Evolutionary conservation across 2,329 filamentous ascomycete species (phyloP), one percentile per base, ranked within the genome.

Genomic region (Phyllosticta citribraziliensis): DNA sequence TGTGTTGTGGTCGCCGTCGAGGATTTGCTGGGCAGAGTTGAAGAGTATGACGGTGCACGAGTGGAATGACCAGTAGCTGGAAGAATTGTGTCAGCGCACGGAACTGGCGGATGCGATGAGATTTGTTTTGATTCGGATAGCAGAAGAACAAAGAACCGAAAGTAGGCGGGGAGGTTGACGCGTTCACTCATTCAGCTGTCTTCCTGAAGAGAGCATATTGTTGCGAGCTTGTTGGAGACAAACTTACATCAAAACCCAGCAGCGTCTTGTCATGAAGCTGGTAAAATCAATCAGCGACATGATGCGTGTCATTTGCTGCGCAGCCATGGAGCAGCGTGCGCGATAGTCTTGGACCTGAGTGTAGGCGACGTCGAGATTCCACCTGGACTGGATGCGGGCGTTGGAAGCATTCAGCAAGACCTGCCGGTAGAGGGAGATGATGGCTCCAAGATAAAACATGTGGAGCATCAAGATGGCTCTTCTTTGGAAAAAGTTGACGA

Each of bases 381-480:
- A 67, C 24, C 22, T 58, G 2, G 51, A 55, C 17, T 55, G 55
- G 2, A 67, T 52, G 6, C 65, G 65, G 22, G 67, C 68, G 57
- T 73, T 68, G 14, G 70, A 68, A 19, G 69, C 67, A 6, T 70
- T 71, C 24, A 74, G 66, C 2, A 75, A 64, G 17, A 72, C 55
- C 52, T 71, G 70, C 11, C 73, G 70, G 40, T 74, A 73, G 2
- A 75, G 65, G 24, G 73, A 64, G 6, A 74, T 68, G 17, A 74
- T 59, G 9, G 72, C 72, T 11, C 73, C 72, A 51, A 74, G 66
- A 60, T 74, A 74, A 57, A 74, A 72, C 72, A 62, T 59, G 57
- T 75, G 72, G 30, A 74, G 67, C 71, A 75, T 72, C 17, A 74
- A 65, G 24, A 73, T 70, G 1, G 72, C 70, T 40, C 73, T 66